Percentiles rank a stretch among this genome's conserved stretches.
Conservation (phyloP, 371 early-diverging fungal species). For the Zychaea mexicana region DNA sequence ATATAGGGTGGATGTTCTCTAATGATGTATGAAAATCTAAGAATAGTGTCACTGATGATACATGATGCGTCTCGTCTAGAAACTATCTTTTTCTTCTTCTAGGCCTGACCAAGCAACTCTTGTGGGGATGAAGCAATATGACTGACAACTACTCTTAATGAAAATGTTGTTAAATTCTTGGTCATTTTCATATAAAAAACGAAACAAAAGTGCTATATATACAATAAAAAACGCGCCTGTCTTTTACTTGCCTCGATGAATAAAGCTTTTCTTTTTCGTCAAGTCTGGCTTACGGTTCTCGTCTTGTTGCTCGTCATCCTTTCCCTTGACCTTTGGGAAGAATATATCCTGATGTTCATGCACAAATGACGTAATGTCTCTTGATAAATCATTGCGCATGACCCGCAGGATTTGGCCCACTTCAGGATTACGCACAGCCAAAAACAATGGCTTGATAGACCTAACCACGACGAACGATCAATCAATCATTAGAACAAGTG, state of each 20-base stretch:
- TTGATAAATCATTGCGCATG: conserved; percentile 34
- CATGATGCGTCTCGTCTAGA: too few species aligned
- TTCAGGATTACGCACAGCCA: conserved; percentile 62
- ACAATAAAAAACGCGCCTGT: too few species aligned
- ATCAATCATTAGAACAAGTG: too few species aligned
- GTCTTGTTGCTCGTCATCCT: neutral
- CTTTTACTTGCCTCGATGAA: neutral
- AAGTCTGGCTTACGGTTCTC: neutral
- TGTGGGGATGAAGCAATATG: neutral
- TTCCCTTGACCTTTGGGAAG: conserved; percentile 1
- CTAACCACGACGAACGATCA: too few species aligned
- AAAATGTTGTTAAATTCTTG: neutral
- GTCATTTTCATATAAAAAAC: neutral
- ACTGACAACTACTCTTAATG: neutral
- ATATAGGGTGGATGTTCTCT: too few species aligned
- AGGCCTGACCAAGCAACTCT: neutral
- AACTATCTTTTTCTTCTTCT: too few species aligned
- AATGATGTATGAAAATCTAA: too few species aligned
- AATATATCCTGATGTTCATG: conserved; percentile 18
- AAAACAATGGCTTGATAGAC: conserved; percentile 85
- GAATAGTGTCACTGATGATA: too few species aligned
- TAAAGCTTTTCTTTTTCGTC: neutral
- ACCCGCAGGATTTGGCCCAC: conserved; percentile 33
- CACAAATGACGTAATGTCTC: conserved; percentile 32
- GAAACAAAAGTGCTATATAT: too few species aligned